Evolutionary conservation across 495 filamentous ascomycete genomes (phyloP).

Genomic region (Hypoxylon intermedium): DNA sequence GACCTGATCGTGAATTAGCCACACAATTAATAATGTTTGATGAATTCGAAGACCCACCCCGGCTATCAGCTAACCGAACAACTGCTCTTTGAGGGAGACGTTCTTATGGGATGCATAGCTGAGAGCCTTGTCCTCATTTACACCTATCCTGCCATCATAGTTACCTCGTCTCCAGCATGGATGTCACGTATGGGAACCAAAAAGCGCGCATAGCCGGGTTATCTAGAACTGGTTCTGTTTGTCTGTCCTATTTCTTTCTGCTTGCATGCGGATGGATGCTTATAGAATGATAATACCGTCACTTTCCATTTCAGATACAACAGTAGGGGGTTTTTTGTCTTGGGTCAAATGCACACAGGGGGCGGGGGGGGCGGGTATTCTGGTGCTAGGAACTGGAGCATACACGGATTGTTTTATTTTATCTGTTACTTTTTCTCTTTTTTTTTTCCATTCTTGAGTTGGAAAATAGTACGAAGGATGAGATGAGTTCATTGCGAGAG

Average conservation of each 20-base stretch:
- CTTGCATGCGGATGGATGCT: not conserved
- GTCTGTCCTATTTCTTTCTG: slow-evolving; percentile 1
- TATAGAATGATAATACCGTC: not conserved
- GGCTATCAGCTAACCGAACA: no score
- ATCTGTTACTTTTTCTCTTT: not conserved
- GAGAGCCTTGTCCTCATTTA: no score
- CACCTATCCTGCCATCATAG: not conserved
- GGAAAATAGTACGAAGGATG: not conserved
- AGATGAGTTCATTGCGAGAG: slow-evolving; percentile 7
- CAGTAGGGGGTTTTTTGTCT: slow-evolving; percentile 4
- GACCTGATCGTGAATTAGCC: slow-evolving; percentile 1
- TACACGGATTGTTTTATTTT: slow-evolving; percentile 18
- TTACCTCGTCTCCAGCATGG: not conserved
- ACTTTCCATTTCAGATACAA: slow-evolving; percentile 9
- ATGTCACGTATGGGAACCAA: not conserved
- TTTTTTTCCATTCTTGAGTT: not conserved
- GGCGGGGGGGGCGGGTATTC: not conserved
- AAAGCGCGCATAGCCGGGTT: not conserved
- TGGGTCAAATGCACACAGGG: slow-evolving; percentile 13
- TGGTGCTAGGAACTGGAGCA: slow-evolving; percentile 15
- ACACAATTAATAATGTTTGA: no score
- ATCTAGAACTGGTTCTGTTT: slow-evolving; percentile 1
- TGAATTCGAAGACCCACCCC: no score
- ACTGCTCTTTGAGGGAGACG: no score
- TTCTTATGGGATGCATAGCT: no score